phyloP scores from a whole-genome alignment of 2,329 filamentous ascomycete genomes.

The Colletotrichum lupini region DNA sequence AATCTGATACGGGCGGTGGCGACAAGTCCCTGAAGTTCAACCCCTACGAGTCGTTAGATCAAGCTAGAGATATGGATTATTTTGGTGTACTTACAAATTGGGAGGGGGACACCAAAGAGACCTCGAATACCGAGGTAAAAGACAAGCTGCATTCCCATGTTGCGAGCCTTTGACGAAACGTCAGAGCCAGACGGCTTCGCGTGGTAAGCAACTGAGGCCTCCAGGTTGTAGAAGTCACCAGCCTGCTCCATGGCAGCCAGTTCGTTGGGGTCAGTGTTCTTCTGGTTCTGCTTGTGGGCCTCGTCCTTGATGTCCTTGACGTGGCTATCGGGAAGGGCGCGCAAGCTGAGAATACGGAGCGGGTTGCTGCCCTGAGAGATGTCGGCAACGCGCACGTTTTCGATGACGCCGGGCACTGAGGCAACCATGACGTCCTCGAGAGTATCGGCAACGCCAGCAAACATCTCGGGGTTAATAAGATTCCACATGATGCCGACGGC shows the following conservation, averaged over 20 bases:
- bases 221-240: slow-evolving; percentile 88
- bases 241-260: slow-evolving; percentile 90
- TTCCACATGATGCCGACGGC: slow-evolving; percentile 88
- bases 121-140: slow-evolving; percentile 94
- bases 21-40: slow-evolving; percentile 78
- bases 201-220: slow-evolving; percentile 81
- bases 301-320: slow-evolving; percentile 82
- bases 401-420: slow-evolving; percentile 88
- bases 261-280: slow-evolving; percentile 84
- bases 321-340: slow-evolving; percentile 85
- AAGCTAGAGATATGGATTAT: slow-evolving; percentile 51
- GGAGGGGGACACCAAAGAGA: slow-evolving; percentile 87
- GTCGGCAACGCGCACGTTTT: slow-evolving; percentile 94
- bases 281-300: slow-evolving; percentile 60
- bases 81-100: slow-evolving; percentile 67
- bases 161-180: slow-evolving; percentile 83
- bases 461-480: slow-evolving; percentile 94
- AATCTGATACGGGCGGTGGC: slow-evolving; percentile 76
- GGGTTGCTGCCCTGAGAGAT: slow-evolving; percentile 95
- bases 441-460: slow-evolving; percentile 90
- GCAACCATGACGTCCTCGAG: slow-evolving; percentile 91
- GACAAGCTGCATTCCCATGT: slow-evolving; percentile 76
- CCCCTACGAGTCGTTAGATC: slow-evolving; percentile 67
- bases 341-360: slow-evolving; percentile 85
- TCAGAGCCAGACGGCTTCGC: slow-evolving; percentile 78